Conservation (phyloP, 495 filamentous ascomycete species). For the Penicillium verhagenii region DNA sequence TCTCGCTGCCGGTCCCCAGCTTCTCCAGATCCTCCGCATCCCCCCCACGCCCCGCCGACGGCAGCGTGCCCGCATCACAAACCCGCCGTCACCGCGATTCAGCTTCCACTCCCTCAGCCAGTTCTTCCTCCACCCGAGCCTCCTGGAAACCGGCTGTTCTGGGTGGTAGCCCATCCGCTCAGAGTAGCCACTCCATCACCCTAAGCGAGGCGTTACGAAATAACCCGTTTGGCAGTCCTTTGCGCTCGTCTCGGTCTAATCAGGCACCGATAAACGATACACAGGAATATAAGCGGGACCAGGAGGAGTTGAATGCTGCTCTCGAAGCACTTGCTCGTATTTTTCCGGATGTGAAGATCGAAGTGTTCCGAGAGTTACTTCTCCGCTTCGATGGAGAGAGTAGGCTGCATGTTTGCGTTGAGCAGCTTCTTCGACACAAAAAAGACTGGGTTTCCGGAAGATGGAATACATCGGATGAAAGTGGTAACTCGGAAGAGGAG, state of each 20-base stretch:
- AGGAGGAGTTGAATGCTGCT: conserved; percentile 71
- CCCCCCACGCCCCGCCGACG: conserved; percentile 30
- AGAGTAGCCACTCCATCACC: conserved; percentile 34
- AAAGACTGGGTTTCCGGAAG: conserved; percentile 72
- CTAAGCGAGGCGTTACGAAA: conserved; percentile 43
- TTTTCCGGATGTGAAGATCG: conserved; percentile 84
- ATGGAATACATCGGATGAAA: conserved; percentile 53
- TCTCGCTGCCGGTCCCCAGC: conserved; percentile 41
- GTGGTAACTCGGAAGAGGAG: conserved; percentile 15
- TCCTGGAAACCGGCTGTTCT: conserved; percentile 12
- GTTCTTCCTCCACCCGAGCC: conserved; percentile 22
- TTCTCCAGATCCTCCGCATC: conserved; percentile 38
- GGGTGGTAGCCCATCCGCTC: conserved; percentile 4
- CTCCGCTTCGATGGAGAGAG: conserved; percentile 78
- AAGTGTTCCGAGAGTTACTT: conserved; percentile 92
- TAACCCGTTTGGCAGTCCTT: conserved; percentile 44
- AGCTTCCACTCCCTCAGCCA: conserved; percentile 11
- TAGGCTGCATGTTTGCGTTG: conserved; percentile 78
- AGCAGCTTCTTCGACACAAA: conserved; percentile 76
- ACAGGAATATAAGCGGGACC: conserved; percentile 37
- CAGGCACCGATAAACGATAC: conserved; percentile 15
- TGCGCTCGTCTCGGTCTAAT: conserved; percentile 28
- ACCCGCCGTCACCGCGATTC: conserved; percentile 13
- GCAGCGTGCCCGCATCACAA: conserved; percentile 17
- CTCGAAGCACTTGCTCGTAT: conserved; percentile 69